phyloP scores from a whole-genome alignment of 148 eudicot species.

The Euryodendron excelsum region DNA sequence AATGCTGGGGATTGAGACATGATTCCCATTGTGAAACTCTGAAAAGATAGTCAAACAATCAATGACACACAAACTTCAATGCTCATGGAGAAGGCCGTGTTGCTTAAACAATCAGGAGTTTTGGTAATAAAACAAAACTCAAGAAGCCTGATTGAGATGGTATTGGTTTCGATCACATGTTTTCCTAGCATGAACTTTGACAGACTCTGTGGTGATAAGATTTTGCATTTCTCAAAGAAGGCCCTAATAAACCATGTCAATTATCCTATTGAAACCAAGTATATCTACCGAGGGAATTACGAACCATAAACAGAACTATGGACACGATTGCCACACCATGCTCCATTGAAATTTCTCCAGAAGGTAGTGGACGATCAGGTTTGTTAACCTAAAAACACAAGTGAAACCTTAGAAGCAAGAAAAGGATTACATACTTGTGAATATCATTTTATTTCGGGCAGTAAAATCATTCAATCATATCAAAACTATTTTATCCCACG shows the following conservation, averaged over 20 bases:
- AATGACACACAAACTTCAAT: background rate
- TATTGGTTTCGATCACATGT: too few species aligned
- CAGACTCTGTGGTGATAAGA: too few species aligned
- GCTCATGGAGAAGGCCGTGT: background rate
- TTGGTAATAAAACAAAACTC: too few species aligned
- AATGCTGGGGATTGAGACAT: slow-evolving; percentile 24
- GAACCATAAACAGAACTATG: slow-evolving; percentile 15
- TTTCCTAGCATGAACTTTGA: too few species aligned
- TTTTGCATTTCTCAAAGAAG: too few species aligned
- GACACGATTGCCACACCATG: slow-evolving; percentile 15
- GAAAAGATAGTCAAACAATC: background rate
- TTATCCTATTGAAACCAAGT: too few species aligned
- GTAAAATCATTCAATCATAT: background rate
- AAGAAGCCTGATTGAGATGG: too few species aligned
- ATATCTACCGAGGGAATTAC: background rate
- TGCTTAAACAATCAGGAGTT: too few species aligned
- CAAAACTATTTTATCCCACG: background rate
- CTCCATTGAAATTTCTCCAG: slow-evolving; percentile 23
- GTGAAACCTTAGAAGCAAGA: background rate
- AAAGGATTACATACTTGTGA: background rate
- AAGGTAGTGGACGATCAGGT: slow-evolving; percentile 25
- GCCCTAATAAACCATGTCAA: too few species aligned
- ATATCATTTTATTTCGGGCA: background rate
- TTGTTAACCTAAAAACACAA: slow-evolving; percentile 28
- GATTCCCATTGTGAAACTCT: too few species aligned